Evolutionary conservation across 352 stramenopile genomes (phyloP), one percentile per base, ranked within the genome.

Genomic region (Peronospora destructor): DNA sequence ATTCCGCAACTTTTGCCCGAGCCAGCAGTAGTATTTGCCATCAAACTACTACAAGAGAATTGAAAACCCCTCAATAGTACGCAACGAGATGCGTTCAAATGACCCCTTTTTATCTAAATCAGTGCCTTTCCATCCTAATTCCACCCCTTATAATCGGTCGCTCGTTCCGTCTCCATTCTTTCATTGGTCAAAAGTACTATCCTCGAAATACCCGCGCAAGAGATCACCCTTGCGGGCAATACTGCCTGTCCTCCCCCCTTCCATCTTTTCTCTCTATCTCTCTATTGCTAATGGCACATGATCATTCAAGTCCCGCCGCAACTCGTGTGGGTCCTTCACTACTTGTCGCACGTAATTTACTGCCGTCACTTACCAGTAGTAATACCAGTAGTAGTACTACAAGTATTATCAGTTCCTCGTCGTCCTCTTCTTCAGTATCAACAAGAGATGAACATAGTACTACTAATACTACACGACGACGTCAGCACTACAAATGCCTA

Each of bases 1-100:
- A 45, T 59, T 9, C 56, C 45, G 2, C 57, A 63, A n/a, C 62
- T 84, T 39, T 48, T 83, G 45, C 70, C 68, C 23, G 53, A 75
- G 42, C 59, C 75, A 25, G 61, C 60, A n/a, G 63, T 66, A 14
- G 40, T 11, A 10, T 55, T 82, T 19, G 70, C 70, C 6, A 46
- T 84, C 29, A 63, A 69, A 2, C 26, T 65, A 14, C 53, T 85
- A 6, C 46, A 43, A n/a, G 23, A 26, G 2, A 26, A 26, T 26
- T 26, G 5, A 26, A 26, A 26, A 26, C 2, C 3, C 23, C 2
- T 26, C 4, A 21, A 3, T 21, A 21, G 19, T 21, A 21, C 1
- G 3, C 19, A 21, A 32, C 28, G 11, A 33, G 8, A 13, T 13
- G 8, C 8, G 28, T 7, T 33, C 28, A 13, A 12, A 26, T 6